phyloP scores from a whole-genome alignment of 192 early-diverging fungal species.

The Coemansia sp. region DNA sequence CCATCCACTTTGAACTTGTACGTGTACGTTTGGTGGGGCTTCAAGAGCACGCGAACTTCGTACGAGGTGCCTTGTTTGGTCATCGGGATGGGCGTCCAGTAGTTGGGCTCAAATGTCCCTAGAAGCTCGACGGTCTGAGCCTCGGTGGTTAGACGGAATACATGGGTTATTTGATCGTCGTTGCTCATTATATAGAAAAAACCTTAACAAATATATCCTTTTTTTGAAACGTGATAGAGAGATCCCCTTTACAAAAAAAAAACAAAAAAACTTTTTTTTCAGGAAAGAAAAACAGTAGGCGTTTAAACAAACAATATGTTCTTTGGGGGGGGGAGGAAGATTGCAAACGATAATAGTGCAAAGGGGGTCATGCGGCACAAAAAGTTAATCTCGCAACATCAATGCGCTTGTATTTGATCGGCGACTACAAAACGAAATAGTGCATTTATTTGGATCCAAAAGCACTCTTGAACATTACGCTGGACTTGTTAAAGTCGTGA shows the following conservation, averaged over 20 bases:
- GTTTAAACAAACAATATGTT: conserved; percentile 1
- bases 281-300: background rate
- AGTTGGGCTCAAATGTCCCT: conserved; percentile 34
- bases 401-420: background rate
- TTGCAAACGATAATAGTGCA: too few species aligned
- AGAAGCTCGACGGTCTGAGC: conserved; percentile 32
- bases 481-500: conserved; percentile 20
- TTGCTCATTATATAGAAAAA: background rate
- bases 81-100: conserved; percentile 42
- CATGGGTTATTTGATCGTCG: conserved; percentile 12
- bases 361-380: too few species aligned
- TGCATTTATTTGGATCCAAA: conserved; percentile 12
- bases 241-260: conserved; percentile 3
- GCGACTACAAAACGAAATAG: background rate
- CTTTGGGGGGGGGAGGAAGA: background rate
- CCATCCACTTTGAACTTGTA: conserved; percentile 51
- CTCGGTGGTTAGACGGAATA: conserved; percentile 23
- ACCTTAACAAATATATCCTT: background rate
- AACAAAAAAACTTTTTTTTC: conserved; percentile 6
- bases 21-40: conserved; percentile 11
- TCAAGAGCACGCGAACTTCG: conserved; percentile 24
- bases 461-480: conserved; percentile 20
- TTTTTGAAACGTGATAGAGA: background rate
- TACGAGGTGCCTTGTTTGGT: conserved; percentile 21
- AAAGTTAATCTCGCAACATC: background rate